Evolutionary conservation across 2,329 filamentous ascomycete species (phyloP), one percentile per base, ranked within the genome.

Genomic region (Colletotrichum endophyticum): DNA sequence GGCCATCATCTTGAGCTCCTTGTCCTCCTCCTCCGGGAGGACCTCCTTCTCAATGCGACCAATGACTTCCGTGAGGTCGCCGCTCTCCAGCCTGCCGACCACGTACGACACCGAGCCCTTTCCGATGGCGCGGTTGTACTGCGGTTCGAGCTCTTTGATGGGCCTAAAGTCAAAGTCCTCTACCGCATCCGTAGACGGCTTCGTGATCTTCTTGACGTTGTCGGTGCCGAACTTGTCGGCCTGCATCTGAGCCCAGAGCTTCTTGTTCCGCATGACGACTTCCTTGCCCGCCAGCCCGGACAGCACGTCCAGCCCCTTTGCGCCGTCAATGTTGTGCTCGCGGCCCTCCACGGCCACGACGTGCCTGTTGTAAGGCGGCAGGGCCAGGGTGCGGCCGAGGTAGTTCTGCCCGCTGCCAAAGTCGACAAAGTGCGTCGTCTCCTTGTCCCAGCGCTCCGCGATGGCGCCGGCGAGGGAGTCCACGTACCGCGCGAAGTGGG

Each of bases 331-430:
- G 81, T 98, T 98, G 80, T 94, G 92, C 81, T 95, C 93, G 78
- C 93, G 93, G 75, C 95, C 95, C 85, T 99, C 97, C 39, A 99
- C 95, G 2, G 96, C 97, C 71, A 99, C 92, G 59, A 99, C 94
- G 79, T 96, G 92, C 80, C 93, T 93, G 81, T 96, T 95, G 86
- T 98, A 98, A 1, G 96, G 96, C 70, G 93, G 89, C 77, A 94
- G 95, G 16, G 96, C 96, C 74, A 99, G 88, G 2, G 95, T 94
- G 62, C 97, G 91, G 1, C 97, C 96, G 5, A 99, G 92, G 82
- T 99, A 99, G 82, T 98, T 99, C 84, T 99, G 96, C 0, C 97
- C 97, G 70, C 96, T 98, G 32, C 97, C 97, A 84, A 99, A 98
- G 85, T 99, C 97, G 66, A 99, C 94, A 75, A 98, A 92, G 86